Percentiles rank a stretch among this genome's conserved stretches.
phyloP scores from a whole-genome alignment of 2,329 filamentous ascomycete species.

The Colletotrichum sp. region DNA sequence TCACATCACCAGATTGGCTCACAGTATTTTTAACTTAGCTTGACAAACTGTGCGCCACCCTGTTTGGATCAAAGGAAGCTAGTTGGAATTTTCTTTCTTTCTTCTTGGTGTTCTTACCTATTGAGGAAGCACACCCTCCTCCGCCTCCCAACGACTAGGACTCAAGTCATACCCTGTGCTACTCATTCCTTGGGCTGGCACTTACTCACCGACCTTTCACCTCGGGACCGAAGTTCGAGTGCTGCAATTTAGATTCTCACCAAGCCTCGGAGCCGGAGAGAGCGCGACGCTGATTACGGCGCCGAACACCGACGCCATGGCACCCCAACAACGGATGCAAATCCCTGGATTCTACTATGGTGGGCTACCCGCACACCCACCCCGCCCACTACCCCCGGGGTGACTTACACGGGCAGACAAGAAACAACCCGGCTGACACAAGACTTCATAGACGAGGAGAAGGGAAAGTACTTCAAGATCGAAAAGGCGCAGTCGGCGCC shows the following conservation, averaged over 20 bases:
- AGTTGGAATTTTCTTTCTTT: neutral
- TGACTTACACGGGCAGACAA: neutral
- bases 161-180: neutral
- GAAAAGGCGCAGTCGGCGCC: conserved; percentile 62
- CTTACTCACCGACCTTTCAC: neutral
- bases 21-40: neutral
- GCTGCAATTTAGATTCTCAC: neutral
- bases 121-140: neutral
- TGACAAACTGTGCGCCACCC: neutral
- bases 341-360: conserved; percentile 64
- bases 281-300: neutral
- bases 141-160: neutral
- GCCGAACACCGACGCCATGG: conserved; percentile 1
- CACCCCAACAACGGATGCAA: conserved; percentile 25
- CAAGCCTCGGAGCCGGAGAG: neutral
- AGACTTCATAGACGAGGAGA: conserved; percentile 51
- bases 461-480: conserved; percentile 73
- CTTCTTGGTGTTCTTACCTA: neutral
- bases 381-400: neutral
- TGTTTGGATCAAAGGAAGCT: neutral
- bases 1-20: neutral
- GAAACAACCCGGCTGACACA: neutral
- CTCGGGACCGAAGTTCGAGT: neutral
- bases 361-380: conserved; percentile 27
- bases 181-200: neutral